phyloP scores from a whole-genome alignment of 1,139 yeast species.

The Schizosaccharomyces versatilis region DNA sequence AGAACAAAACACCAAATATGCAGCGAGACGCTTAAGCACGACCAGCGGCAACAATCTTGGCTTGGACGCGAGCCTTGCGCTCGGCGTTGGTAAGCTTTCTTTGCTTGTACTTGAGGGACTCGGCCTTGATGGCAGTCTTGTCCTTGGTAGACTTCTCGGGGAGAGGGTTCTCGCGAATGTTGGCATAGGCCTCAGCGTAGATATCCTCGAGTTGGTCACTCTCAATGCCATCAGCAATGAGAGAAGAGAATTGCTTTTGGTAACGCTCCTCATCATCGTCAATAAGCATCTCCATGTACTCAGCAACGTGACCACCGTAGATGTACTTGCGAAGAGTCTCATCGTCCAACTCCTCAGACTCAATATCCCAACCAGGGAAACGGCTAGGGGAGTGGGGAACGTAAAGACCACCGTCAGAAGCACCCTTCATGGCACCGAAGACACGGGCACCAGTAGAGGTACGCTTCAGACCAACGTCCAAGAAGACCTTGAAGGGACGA shows the following conservation, averaged over 20 bases:
- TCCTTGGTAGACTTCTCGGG: conserved; percentile 72
- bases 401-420: conserved; percentile 99
- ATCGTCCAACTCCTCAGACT: conserved; percentile 92
- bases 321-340: conserved; percentile 96
- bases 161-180: conserved; percentile 88
- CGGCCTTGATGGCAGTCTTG: conserved; percentile 96
- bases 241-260: conserved; percentile 87
- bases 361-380: conserved; percentile 99
- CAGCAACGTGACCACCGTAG: conserved; percentile 98
- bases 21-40: background rate
- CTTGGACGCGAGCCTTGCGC: conserved; percentile 72
- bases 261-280: conserved; percentile 99
- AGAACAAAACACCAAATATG: background rate
- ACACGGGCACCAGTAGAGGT: conserved; percentile 99
- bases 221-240: conserved; percentile 91
- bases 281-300: conserved; percentile 99
- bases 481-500: conserved; percentile 99
- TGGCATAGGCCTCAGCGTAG: conserved; percentile 70
- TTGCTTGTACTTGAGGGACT: conserved; percentile 78
- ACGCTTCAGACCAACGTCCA: conserved; percentile 98
- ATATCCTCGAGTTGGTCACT: conserved; percentile 92
- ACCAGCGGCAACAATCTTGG: conserved; percentile 33
- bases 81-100: conserved; percentile 75
- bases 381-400: conserved; percentile 98
- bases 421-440: conserved; percentile 99